Base-by-base conservation (phyloP, 306 rosid species). In the Vicia sativa region DNA sequence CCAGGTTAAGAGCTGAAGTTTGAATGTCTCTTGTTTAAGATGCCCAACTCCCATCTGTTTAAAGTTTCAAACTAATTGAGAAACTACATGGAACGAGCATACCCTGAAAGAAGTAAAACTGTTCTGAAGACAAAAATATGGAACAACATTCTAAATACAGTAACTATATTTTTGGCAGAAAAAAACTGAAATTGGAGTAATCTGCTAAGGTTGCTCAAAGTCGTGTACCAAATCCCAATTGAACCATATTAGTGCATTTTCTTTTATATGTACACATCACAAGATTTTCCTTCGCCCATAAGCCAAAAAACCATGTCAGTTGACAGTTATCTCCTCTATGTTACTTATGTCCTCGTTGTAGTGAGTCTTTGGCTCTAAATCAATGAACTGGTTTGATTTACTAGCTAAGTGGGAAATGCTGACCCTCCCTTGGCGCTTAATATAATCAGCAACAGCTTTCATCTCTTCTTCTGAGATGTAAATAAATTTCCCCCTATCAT, bases 381-480 rank as follows among this genome's bases (percentile, higher is more conserved):
- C 96, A 35, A 95, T 95, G 92, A 90, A 95, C 92, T 90, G 97
- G 81, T 95, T 90, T 65, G 99, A 95, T 83, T 90, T 87, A 68
- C 99, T 95, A 39, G 99, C 97, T 26, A 95, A 84, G 69, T 85
- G 97, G 25, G 97, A 84, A 75, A 95, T 95, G 87, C 92, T 95
- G 57, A 95, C 97, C 74, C 99, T 82, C 37, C 99, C 97, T 71
- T 79, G 87, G 63, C 95, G 89, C 82, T 84, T 89, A 31, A 95
- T 80, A 71, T 87, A 87, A 56, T 95, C 97, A 21, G 99, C 96
- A 63, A 95, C 97, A 16, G 97, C 97, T 80, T 88, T 85, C 99
- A 95, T 95, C 79, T 95, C 99, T 74, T 88, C 97, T 43, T 67
- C 84, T 14, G 96, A 90, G 78, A 95, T 90, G 88, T 90, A 88